phyloP scores from a whole-genome alignment of 2,329 filamentous ascomycete species.

The Blumeriella jaapii region DNA sequence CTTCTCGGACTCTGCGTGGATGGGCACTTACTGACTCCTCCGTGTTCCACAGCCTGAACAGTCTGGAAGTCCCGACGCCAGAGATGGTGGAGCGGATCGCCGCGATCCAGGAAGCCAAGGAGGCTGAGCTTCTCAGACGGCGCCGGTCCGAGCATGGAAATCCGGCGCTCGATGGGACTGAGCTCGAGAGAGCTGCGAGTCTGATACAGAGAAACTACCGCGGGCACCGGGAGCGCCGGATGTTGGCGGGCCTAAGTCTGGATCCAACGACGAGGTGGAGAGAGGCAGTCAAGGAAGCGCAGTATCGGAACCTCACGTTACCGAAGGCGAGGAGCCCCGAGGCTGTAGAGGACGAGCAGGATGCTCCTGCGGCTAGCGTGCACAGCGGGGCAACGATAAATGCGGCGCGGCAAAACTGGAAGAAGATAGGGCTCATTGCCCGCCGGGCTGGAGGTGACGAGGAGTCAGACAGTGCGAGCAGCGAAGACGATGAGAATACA shows the following conservation, averaged over 20 bases:
- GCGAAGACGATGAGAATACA: conserved; percentile 12
- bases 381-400: conserved; percentile 3
- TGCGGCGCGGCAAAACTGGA: conserved; percentile 59
- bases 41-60: too few species aligned
- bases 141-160: conserved; percentile 15
- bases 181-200: conserved; percentile 38
- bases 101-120: conserved; percentile 33
- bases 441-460: conserved; percentile 62
- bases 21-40: too few species aligned
- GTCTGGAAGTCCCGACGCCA: conserved; percentile 16
- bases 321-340: conserved; percentile 30
- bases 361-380: not conserved
- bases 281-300: conserved; percentile 42
- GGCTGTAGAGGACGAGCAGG: conserved; percentile 7
- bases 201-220: conserved; percentile 63
- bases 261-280: conserved; percentile 24
- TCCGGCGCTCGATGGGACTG: conserved; percentile 34
- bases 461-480: conserved; percentile 21
- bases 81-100: conserved; percentile 38
- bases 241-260: conserved; percentile 56
- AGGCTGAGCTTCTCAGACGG: conserved; percentile 20
- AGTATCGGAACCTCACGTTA: conserved; percentile 39
- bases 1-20: too few species aligned
- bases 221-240: conserved; percentile 61
- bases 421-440: conserved; percentile 58